Conservation (phyloP, 805 yeast genomes). For the Candida pseudofarinosa region DNA sequence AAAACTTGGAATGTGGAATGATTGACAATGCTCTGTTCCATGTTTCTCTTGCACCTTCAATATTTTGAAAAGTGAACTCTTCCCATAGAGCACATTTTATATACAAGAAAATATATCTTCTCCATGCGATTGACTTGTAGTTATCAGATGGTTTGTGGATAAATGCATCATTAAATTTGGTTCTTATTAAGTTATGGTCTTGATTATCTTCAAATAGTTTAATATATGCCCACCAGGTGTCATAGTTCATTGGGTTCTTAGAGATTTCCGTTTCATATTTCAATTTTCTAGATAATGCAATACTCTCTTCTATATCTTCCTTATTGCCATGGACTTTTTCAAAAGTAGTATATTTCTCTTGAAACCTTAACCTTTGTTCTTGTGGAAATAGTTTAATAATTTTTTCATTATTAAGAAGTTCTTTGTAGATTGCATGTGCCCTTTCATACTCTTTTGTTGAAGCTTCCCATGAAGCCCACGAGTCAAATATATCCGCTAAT, state of each 20-base stretch:
- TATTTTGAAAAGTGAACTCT: constrained; percentile 47
- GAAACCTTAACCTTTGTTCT: constrained; percentile 32
- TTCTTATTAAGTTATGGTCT: constrained; percentile 5
- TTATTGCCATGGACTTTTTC: constrained; percentile 62
- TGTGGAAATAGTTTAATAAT: constrained; percentile 20
- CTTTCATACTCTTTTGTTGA: constrained; percentile 57
- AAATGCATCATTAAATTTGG: constrained; percentile 44
- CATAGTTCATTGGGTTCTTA: constrained; percentile 55
- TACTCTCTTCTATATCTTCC: constrained; percentile 49
- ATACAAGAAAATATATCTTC: constrained; percentile 68
- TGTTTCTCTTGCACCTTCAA: constrained; percentile 43
- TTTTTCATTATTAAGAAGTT: constrained; percentile 37
- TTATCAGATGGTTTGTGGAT: constrained; percentile 29
- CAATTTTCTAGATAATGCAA: constrained; percentile 50
- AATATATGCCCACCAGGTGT: constrained; percentile 79
- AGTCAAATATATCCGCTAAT: constrained; percentile 35
- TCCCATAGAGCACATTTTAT: constrained; percentile 57
- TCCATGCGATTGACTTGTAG: constrained; percentile 49
- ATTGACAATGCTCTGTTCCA: constrained; percentile 48
- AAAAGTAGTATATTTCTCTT: constrained; percentile 44
- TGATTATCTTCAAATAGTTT: constrained; percentile 44
- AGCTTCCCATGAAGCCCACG: constrained; percentile 74
- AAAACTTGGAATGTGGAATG: constrained; percentile 57
- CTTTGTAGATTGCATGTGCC: constrained; percentile 52
- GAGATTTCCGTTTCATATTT: constrained; percentile 49